These are phyloP conservation scores for Arabis hirsuta DNA, from an alignment of 345 rosid genomes.

Conservation along the genomic window DNA sequence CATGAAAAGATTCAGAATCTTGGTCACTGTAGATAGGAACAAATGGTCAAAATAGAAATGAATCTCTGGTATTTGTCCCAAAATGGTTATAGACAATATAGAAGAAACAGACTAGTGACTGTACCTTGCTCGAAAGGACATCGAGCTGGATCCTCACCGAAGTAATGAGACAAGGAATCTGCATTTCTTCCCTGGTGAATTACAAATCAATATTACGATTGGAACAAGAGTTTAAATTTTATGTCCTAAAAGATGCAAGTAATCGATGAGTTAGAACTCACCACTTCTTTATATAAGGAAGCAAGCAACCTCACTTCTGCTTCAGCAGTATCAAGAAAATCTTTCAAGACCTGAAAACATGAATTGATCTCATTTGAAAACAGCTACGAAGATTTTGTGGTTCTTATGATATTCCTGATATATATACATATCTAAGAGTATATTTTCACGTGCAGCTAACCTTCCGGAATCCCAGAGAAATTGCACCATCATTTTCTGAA, in stretches of 20 bases:
- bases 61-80: background rate
- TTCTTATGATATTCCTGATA: constrained; percentile 16
- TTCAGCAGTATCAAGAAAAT: constrained; percentile 88
- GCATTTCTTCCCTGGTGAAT: constrained; percentile 90
- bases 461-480: constrained; percentile 85
- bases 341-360: constrained; percentile 68
- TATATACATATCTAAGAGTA: background rate
- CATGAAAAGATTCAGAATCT: constrained; percentile 74
- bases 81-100: background rate
- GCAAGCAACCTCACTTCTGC: constrained; percentile 82
- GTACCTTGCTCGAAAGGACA: constrained; percentile 99
- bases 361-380: constrained; percentile 14
- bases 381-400: background rate
- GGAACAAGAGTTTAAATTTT: constrained; percentile 25
- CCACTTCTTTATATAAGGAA: constrained; percentile 87
- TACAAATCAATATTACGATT: constrained; percentile 20
- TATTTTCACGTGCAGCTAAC: constrained; percentile 51
- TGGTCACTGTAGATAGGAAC: constrained; percentile 69
- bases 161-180: constrained; percentile 91
- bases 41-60: constrained; percentile 17
- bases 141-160: constrained; percentile 97
- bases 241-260: background rate
- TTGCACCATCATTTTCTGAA: constrained; percentile 84
- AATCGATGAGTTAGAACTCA: constrained; percentile 45
- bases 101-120: constrained; percentile 6